A percentile compares a stretch with the other conserved stretches of the same genome.
These are phyloP conservation scores for Solanum piurae DNA, from an alignment of 257 asterid species.

Conservation along the genomic window DNA sequence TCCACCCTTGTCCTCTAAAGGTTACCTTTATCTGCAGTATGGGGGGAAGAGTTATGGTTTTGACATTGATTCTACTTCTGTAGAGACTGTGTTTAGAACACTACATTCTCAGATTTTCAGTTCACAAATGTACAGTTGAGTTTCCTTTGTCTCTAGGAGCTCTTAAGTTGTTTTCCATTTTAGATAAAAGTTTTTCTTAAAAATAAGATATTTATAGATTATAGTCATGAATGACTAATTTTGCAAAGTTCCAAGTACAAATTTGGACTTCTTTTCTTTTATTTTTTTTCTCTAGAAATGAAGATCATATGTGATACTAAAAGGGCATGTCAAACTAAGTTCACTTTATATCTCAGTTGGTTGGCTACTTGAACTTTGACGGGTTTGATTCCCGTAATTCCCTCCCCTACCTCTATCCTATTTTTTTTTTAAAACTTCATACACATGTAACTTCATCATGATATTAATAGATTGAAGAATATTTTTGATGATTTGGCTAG, in stretches of 20 bases:
- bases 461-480: neutral
- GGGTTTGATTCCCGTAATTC: too few relatives aligned
- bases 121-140: slow-evolving; percentile 23
- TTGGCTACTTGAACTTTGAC: too few relatives aligned
- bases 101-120: slow-evolving; percentile 26
- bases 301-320: neutral
- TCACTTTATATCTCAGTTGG: too few relatives aligned
- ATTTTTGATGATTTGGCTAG: neutral
- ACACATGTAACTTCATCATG: too few relatives aligned
- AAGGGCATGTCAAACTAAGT: neutral
- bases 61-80: slow-evolving; percentile 58
- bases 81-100: slow-evolving; percentile 41
- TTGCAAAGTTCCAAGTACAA: neutral
- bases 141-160: neutral
- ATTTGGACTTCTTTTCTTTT: neutral
- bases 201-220: neutral
- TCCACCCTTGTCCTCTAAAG: slow-evolving; percentile 45
- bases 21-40: slow-evolving; percentile 53
- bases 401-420: too few relatives aligned
- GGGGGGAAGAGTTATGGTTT: slow-evolving; percentile 90
- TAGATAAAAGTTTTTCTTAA: neutral
- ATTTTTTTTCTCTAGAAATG: neutral
- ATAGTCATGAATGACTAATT: neutral
- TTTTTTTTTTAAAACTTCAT: too few relatives aligned
- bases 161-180: neutral